Base-by-base conservation (phyloP, 228 moss, liverwort and hornwort genomes). In the Sphagnum magellanicum region DNA sequence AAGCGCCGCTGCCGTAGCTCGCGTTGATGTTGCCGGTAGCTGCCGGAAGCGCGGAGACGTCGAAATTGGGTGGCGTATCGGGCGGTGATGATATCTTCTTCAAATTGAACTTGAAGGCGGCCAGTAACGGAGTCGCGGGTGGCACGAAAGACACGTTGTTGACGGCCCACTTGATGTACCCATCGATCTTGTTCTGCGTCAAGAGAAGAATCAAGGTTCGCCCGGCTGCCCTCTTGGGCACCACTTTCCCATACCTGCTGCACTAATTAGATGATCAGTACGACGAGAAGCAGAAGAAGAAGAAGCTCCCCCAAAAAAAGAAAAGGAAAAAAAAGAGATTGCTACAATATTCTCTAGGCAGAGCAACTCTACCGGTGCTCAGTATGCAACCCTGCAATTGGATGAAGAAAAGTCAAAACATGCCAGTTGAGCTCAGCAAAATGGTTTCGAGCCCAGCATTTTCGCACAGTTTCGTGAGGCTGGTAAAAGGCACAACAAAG, bases 81-180 rank as follows among this genome's bases (percentile, higher is more conserved):
- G 73, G 75, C 4, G 78, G 63, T 6, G 68, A 70, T n/a, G 64
- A 48, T 4, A 75, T 65, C 32, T 68, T 68, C 6, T 68, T 71
- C 52, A 78, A 72, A 1, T 81, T 76, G 71, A 81, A 83, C 65
- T 81, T 83, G 16, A 75, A 58, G 5, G 87, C 76, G 4, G 81
- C 80, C 14, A 87, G 3, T 5, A 64, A 69, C 8, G 80, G 81
- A 15, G 85, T 81, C 5, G 77, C 0, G 1, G 68, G 66, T 53
- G 64, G 67, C 6, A 85, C 79, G 4, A 79, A 81, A 0, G 81
- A 79, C 70, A 81, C 75, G 67, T 81, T 85, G 76, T 79, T 85
- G 11, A 85, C 10, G 0, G 79, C 85, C 79, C 79, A 81, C 76
- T 77, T 81, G 7, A 61, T 47, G 5, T 77, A 10, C 7, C 77